These are phyloP conservation scores for Centaurea solstitialis DNA, from an alignment of 129 eudicot species.

Conservation along the genomic window DNA sequence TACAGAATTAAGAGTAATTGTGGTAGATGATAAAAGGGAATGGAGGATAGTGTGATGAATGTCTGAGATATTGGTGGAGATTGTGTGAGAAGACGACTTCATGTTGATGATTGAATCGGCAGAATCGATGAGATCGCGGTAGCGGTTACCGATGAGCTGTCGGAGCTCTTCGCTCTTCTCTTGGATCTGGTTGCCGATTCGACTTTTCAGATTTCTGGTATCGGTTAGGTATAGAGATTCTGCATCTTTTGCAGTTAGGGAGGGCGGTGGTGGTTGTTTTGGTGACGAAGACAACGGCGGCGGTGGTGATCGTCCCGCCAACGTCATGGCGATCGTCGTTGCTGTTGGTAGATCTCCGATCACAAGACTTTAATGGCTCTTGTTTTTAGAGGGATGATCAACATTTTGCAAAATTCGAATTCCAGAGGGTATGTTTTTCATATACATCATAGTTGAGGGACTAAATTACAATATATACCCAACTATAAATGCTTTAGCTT, in stretches of 20 bases:
- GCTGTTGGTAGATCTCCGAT: slow-evolving; percentile 32
- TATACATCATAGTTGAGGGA: neutral
- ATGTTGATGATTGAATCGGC: slow-evolving; percentile 84
- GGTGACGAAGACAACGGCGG: slow-evolving; percentile 32
- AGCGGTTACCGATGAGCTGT: slow-evolving; percentile 88
- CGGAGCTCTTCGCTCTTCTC: slow-evolving; percentile 92
- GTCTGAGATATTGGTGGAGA: slow-evolving; percentile 61
- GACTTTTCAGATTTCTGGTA: slow-evolving; percentile 76
- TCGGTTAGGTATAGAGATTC: slow-evolving; percentile 69
- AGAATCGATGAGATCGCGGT: slow-evolving; percentile 93
- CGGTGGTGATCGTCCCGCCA: slow-evolving; percentile 34
- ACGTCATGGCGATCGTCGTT: slow-evolving; percentile 34
- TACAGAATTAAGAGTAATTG: slow-evolving; percentile 28
- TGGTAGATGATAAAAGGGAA: slow-evolving; percentile 52
- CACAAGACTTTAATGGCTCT: neutral
- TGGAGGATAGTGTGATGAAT: slow-evolving; percentile 49
- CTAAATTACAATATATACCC: neutral
- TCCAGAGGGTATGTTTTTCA: neutral
- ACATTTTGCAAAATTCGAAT: neutral
- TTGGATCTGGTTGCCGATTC: slow-evolving; percentile 75
- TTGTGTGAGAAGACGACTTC: slow-evolving; percentile 71
- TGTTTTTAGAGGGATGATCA: neutral
- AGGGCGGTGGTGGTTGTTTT: neutral
- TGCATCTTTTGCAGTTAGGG: slow-evolving; percentile 51
- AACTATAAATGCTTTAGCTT: neutral